Percentiles rank a stretch among this genome's conserved stretches.
phyloP scores from a whole-genome alignment of 2,329 filamentous ascomycete genomes.

The Colletotrichum paranaense region DNA sequence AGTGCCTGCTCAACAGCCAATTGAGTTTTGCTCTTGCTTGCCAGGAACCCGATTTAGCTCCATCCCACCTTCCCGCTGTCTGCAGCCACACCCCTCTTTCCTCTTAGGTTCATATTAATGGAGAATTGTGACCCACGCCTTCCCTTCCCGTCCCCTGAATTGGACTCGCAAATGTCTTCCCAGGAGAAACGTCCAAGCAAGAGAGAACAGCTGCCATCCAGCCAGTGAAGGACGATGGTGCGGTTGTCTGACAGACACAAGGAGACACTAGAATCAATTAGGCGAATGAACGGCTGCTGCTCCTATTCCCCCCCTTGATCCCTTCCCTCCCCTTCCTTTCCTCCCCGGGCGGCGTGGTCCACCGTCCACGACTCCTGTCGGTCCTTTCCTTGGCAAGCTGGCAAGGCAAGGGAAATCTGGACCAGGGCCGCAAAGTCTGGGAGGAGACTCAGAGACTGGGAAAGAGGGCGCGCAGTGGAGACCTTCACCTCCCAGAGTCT shows the following conservation, averaged over 20 bases:
- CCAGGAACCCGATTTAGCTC: slow-evolving; percentile 12
- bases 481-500: neutral
- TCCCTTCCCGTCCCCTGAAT: slow-evolving; percentile 19
- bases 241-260: slow-evolving; percentile 26
- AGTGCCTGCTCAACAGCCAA: neutral
- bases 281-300: slow-evolving; percentile 8
- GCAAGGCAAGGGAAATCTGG: slow-evolving; percentile 20
- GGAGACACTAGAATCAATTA: slow-evolving; percentile 5
- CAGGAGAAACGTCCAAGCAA: slow-evolving; percentile 1
- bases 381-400: slow-evolving; percentile 30
- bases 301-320: neutral
- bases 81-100: slow-evolving; percentile 15
- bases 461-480: neutral
- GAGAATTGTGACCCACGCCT: slow-evolving; percentile 3
- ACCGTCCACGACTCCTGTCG: slow-evolving; percentile 34
- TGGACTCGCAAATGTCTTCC: slow-evolving; percentile 12
- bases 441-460: neutral
- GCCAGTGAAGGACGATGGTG: slow-evolving; percentile 9
- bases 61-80: slow-evolving; percentile 13
- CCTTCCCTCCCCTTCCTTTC: neutral
- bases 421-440: slow-evolving; percentile 10
- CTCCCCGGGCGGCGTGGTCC: neutral
- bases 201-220: slow-evolving; percentile 2
- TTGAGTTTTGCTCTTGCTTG: neutral
- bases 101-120: no score